Conservation (phyloP, 805 yeast species). For the Saccharomycopsis sp. region DNA sequence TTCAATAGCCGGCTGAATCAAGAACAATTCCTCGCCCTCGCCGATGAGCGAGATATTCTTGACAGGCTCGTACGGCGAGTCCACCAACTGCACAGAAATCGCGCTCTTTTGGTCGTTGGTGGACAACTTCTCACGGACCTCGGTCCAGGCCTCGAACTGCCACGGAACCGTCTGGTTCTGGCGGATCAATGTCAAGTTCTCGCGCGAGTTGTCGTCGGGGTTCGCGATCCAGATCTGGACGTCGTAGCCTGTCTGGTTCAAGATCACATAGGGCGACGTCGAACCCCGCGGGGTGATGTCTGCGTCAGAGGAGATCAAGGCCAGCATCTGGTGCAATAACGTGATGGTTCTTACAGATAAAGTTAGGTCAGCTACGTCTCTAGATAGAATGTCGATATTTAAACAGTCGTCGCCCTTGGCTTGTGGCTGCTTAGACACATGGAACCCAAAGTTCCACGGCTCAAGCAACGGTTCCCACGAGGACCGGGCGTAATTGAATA, state of each 20-base stretch:
- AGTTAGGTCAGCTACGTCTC: conserved; percentile 71
- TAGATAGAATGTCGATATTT: conserved; percentile 63
- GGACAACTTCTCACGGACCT: conserved; percentile 70
- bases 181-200: conserved; percentile 30
- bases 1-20: conserved; percentile 53
- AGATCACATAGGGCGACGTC: conserved; percentile 72
- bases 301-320: conserved; percentile 47
- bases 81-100: conserved; percentile 56
- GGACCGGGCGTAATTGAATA: conserved; percentile 82
- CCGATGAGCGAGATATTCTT: conserved; percentile 58
- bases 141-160: conserved; percentile 94
- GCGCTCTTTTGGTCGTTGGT: conserved; percentile 55
- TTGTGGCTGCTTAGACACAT: conserved; percentile 41
- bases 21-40: conserved; percentile 77
- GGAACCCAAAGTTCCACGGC: conserved; percentile 74
- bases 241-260: conserved; percentile 80
- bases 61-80: conserved; percentile 48
- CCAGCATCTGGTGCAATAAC: conserved; percentile 60
- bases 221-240: conserved; percentile 77
- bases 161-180: conserved; percentile 58
- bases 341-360: conserved; percentile 79
- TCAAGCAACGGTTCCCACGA: conserved; percentile 95
- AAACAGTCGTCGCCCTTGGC: conserved; percentile 35
- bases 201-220: conserved; percentile 23
- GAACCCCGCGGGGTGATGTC: conserved; percentile 63